Percentiles rank a stretch among this genome's conserved stretches.
These are phyloP conservation scores for Cryptosporidium andersoni DNA, from an alignment of 169 alveolate genomes.

Conservation along the genomic window DNA sequence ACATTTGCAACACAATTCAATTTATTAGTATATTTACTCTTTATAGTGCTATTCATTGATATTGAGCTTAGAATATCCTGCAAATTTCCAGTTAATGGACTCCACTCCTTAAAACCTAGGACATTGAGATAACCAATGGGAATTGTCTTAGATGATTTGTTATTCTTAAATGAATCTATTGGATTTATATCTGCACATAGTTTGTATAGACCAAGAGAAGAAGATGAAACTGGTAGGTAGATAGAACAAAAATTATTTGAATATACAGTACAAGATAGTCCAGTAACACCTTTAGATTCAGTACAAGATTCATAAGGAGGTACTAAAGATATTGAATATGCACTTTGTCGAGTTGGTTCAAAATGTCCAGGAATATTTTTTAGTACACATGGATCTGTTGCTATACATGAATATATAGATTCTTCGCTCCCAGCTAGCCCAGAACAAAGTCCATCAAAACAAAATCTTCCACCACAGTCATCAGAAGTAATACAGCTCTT, in stretches of 20 bases:
- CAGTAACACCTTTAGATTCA: background rate
- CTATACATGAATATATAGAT: conserved; percentile 15
- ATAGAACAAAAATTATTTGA: conserved; percentile 11
- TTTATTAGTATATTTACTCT: background rate
- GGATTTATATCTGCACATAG: conserved; percentile 1
- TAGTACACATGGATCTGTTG: conserved; percentile 3
- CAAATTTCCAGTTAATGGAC: too few species aligned
- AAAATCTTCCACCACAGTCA: conserved; percentile 55
- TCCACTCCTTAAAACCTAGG: conserved; percentile 20
- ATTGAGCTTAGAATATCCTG: too few species aligned
- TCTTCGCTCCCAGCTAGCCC: conserved; percentile 49
- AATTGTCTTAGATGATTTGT: background rate
- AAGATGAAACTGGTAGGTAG: background rate
- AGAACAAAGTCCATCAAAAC: conserved; percentile 38
- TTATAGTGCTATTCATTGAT: too few species aligned
- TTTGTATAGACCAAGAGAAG: conserved; percentile 22
- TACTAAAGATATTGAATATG: background rate
- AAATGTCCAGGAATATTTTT: conserved; percentile 38
- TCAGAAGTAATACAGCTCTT: conserved; percentile 25
- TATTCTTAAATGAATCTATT: too few species aligned
- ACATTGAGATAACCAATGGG: conserved; percentile 24
- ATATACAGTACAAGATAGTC: conserved; percentile 7
- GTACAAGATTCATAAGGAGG: background rate
- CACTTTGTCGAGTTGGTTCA: conserved; percentile 5
- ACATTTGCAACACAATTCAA: conserved; percentile 46